phyloP scores from a whole-genome alignment of 257 asterid genomes.

The Nicotiana tomentosiformis region DNA sequence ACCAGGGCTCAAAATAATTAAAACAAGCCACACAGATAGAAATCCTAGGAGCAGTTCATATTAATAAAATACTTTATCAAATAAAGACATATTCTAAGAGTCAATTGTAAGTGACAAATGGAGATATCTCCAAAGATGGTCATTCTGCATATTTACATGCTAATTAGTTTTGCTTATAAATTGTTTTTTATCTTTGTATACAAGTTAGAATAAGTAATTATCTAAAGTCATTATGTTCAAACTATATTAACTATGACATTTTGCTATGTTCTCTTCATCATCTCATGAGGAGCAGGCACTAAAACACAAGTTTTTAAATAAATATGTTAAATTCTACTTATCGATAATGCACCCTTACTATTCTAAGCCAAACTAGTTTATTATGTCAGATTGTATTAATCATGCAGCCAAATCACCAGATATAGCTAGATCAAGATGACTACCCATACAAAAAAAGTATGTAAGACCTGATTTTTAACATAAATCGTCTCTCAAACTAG shows the following conservation, averaged over 20 bases:
- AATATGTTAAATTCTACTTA: not conserved
- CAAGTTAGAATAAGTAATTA: not conserved
- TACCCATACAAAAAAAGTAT: not conserved
- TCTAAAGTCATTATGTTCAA: not conserved
- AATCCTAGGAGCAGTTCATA: not conserved
- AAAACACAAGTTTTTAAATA: not conserved
- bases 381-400: not conserved
- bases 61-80: not conserved
- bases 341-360: not conserved
- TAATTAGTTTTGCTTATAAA: not conserved
- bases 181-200: not conserved
- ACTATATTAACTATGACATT: not conserved
- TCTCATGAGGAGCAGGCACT: not conserved
- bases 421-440: not conserved
- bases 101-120: not conserved
- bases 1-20: not conserved
- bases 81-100: not conserved
- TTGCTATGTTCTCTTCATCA: not conserved
- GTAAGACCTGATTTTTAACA: not conserved
- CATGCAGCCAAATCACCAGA: not conserved
- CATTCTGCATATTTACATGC: not conserved
- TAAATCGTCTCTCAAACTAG: not conserved
- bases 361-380: not conserved
- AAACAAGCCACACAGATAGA: not conserved
- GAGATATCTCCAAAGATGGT: not conserved